Evolutionary conservation across 352 stramenopile species (phyloP), one percentile per base, ranked within the genome.

Genomic region (Thalassiosira hispida): DNA sequence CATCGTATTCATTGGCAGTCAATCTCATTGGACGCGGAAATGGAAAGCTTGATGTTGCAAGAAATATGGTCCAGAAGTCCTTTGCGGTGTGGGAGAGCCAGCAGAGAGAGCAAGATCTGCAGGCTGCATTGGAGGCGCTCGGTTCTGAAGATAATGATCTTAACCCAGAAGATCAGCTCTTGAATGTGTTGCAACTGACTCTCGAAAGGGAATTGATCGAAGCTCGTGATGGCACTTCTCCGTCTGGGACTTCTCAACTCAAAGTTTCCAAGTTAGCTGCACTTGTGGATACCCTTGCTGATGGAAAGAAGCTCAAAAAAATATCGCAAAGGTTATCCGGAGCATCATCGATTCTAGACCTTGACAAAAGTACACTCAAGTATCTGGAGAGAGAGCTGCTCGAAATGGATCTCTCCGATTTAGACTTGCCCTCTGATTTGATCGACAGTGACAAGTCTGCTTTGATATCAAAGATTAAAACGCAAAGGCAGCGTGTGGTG

Each of bases 1-100:
- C 88, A 0, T 91, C 87, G 3, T 94, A 93, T 68, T 38, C 87
- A 42, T 62, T 93, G 5, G 83, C 83, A 16, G 76, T 91, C 1
- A 91, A 93, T 51, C 68, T 93, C 0, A 84, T 93, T 60, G 71
- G 81, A 20, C 69, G 87, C 56, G 87, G 85, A 29, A 11, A 70
- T 44, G 87, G 87, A 11, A 89, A 85, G 33, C 64, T 93, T 22
- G 80, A 91, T 35, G 74, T 93, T 40, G 87, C 87, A 18, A 72
- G 79, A 33, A 78, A 78, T 49, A 79, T 93, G 44, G 81, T 93
- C 2, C 53, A 85, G 23, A 93, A 91, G 61, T 86, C 73, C 9
- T 93, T 93, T 73, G 84, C 78, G 18, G 80, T 83, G 8, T 93
- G 87, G 87, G 81, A 86, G 52, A 86, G 73, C 25, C 62, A 62